Evolutionary conservation across 192 early-diverging fungal genomes (phyloP), one percentile per base, ranked within the genome.

Genomic region (Chytriomyces sp.): DNA sequence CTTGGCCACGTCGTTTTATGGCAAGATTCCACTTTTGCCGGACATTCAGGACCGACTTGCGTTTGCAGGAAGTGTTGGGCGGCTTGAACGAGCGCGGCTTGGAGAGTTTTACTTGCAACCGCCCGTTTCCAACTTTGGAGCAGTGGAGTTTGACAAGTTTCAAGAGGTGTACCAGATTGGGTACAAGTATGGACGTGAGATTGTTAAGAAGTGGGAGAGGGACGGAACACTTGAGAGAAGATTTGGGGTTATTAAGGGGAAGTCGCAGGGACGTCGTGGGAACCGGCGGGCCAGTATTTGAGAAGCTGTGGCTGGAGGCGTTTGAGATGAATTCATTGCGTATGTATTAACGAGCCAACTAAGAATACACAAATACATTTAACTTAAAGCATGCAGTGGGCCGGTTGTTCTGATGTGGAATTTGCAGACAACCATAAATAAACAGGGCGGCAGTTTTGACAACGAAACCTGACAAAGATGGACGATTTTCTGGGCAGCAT

Each of bases 41-140:
- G 98, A 99, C 77, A 92, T 99, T 76, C 98, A 99, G 82, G 91
- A 91, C 20, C 86, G 96, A 28, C 82, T 99, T 43, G 94, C 97
- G 5, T 99, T 98, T 83, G 95, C 95, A 26, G 93, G 92, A 48
- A 79, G 68, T 48, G 96, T 97, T 6, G 87, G 89, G 62, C 91
- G 93, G 79, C 85, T 98, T 57, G 95, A 99, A 81, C 94, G 91
- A 60, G 96, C 95, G 50, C 97, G 96, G 84, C 69, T 81, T 8
- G 90, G 89, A 0, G 89, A 91, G 20, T 88, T 94, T 16, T 98
- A 98, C 70, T 77, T 98, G 62, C 89, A 91, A n/a, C 90, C 95
- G 44, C 96, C 96, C 24, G 94, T 97, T 0, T 86, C 91, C 59
- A 88, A 92, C 48, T 97, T 90, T 73, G 95, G 94, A 0, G 94